A percentile compares a stretch with the other conserved stretches of the same genome.
Conservation (phyloP, 164 flowering plant species). For the Magnolia officinalis region DNA sequence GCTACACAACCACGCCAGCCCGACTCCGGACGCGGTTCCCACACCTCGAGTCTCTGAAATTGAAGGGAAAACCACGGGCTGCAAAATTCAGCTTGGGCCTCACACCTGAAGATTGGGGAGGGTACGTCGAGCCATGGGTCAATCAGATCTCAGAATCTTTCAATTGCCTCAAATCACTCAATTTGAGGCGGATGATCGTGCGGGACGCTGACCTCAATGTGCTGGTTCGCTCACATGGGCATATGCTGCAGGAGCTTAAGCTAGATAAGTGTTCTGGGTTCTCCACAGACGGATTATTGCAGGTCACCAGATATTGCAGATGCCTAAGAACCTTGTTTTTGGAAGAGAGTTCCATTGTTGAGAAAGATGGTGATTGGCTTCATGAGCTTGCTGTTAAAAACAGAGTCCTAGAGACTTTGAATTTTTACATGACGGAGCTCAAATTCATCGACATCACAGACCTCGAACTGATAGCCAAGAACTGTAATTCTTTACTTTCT, state of each 20-base stretch:
- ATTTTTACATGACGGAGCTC: no score
- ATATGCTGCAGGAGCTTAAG: constrained; percentile 43
- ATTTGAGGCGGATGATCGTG: constrained; percentile 88
- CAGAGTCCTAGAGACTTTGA: no score
- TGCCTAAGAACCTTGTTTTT: constrained; percentile 9
- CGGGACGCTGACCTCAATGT: constrained; percentile 62
- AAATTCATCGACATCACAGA: no score
- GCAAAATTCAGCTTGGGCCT: constrained; percentile 79
- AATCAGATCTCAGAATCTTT: constrained; percentile 45
- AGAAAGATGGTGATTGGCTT: no score
- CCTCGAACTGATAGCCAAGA: no score
- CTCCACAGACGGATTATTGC: constrained; percentile 75
- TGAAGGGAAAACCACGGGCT: constrained; percentile 94
- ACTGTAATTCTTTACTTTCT: no score
- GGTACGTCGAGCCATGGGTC: constrained; percentile 81
- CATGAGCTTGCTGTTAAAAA: no score
- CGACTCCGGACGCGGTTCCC: constrained; percentile 53
- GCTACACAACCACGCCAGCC: constrained; percentile 68
- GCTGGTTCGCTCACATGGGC: constrained; percentile 50
- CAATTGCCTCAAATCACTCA: constrained; percentile 51
- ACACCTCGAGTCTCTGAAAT: constrained; percentile 58
- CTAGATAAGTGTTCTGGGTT: constrained; percentile 88
- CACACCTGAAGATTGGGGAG: constrained; percentile 88
- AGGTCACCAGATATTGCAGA: constrained; percentile 68
- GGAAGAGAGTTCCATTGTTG: no score